Evolutionary conservation across 1,284 basidiomycete species (phyloP), one percentile per base, ranked within the genome.

Genomic region (Sanghuangporus weigelae): DNA sequence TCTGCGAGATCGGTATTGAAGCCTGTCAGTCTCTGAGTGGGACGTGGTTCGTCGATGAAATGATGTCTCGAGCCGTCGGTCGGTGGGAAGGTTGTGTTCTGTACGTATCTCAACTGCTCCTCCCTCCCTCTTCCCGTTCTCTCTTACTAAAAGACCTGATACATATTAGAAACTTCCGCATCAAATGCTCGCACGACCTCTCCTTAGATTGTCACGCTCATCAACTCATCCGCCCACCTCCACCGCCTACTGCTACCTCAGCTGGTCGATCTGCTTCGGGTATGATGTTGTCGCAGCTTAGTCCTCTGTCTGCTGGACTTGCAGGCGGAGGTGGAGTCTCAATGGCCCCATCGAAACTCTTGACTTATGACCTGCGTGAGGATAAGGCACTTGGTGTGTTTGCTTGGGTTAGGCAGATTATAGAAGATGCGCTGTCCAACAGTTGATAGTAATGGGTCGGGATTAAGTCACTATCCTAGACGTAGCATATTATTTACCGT

Each of bases 21-120:
- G 74, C 84, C 16, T 84, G 82, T 60, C 79, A 83, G 60, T 69
- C 73, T 51, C 76, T 84, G 19, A 83, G 81, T 51, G 87, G 85
- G 10, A 85, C 84, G 2, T 92, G 90, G 90, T 90, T 92, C 68
- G 84, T 92, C 12, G 90, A 92, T 69, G 72, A 84, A 56, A 73
- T 83, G 51, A 79, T 79, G 55, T 82, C 84, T 54, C 79, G 84
- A 63, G 86, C 85, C 60, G 81, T 92, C n/a, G 90, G 88, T 10
- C 79, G 87, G 68, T 92, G 90, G 89, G 89, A 92, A 67, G 87
- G 89, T 4, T 85, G 83, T 66, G 83, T 86, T 35, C 67, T 92
- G 90, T 92, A 70, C 73, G 89, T 81, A 4, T 31, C 35, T 36
- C 26, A 31, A 31, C 26, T 31, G 2, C 26, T 64, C 60, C 49